Base-by-base conservation (phyloP, 2,329 filamentous ascomycete genomes). In the Zopfia rhizophila region DNA sequence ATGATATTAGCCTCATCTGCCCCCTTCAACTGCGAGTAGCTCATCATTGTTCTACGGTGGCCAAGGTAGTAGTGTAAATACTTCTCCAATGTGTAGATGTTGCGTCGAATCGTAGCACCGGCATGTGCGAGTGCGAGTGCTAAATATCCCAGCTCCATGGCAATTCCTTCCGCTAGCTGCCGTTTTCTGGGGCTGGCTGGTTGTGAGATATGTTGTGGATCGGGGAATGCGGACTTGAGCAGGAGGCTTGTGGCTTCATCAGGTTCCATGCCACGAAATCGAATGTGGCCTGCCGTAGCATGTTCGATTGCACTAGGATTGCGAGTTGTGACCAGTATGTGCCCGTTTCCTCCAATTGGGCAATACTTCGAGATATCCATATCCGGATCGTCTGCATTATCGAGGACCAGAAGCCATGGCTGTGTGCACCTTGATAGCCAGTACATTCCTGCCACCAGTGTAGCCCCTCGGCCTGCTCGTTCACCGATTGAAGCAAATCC, bases 401-500 rank as follows among this genome's bases (percentile, higher is more conserved):
- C 56, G 17, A 59, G 38, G 13, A 59, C 56, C 10, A 58, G 37
- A 12, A 59, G 41, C 56, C 56, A 59, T 18, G 36, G 48, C 18
- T 44, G 12, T 51, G 35, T 57, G 30, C 51, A 53, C 33, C 41
- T 38, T 5, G 52, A 51, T 29, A 60, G 37, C 53, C 57, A 59
- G 27, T 55, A 37, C 13, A 55, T 63, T 2, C 44, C 69, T 13
- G 67, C 51, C 3, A 45, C 48, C 33, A 60, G 48, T 5, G 56
- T 66, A 18, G 52, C 30, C 22, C 68, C 65, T 19, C 66, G 33
- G 3, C 58, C 52, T 7, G 58, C 60, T 19, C 61, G 38, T 35
- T 53, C 52, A 4, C 53, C 67, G 19, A 72, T 63, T 7, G 18
- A 45, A 3, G 57, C 47, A 39, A 61, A 71, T 0, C 50, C 40